Percentiles rank a stretch among this genome's conserved stretches.
phyloP scores from a whole-genome alignment of 2,329 filamentous ascomycete species.

The Dothistroma septosporum region DNA sequence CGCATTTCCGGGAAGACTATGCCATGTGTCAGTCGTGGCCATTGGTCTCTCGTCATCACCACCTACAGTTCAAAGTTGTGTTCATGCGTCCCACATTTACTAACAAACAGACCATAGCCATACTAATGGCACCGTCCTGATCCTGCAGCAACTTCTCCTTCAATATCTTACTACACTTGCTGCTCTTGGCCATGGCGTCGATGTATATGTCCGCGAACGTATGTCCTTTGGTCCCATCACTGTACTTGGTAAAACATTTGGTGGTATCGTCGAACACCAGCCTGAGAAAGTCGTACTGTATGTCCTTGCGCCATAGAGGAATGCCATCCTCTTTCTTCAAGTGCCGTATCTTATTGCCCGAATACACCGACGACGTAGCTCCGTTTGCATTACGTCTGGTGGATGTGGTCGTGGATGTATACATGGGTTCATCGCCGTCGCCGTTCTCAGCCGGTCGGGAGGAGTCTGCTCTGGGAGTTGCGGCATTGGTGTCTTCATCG shows the following conservation, averaged over 20 bases:
- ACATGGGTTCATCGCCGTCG: conserved; percentile 32
- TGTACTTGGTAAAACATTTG: conserved; percentile 84
- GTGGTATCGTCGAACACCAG: conserved; percentile 72
- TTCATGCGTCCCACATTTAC: conserved; percentile 99
- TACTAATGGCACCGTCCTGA: conserved; percentile 85
- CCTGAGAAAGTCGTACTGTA: conserved; percentile 81
- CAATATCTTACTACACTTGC: conserved; percentile 97
- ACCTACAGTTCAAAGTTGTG: conserved; percentile 90
- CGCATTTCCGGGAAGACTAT: conserved; percentile 98
- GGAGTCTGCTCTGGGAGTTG: conserved; percentile 12
- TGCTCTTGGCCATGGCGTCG: conserved; percentile 96
- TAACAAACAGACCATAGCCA: conserved; percentile 98
- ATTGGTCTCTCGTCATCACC: background rate
- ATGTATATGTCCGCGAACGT: conserved; percentile 95
- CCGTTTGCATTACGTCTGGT: conserved; percentile 61
- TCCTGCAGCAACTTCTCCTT: conserved; percentile 95
- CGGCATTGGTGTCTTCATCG: conserved; percentile 17
- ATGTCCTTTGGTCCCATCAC: conserved; percentile 69
- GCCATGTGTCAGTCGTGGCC: conserved; percentile 20
- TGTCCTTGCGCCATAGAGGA: conserved; percentile 80
- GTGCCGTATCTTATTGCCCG: conserved; percentile 73
- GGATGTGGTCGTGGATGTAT: conserved; percentile 48
- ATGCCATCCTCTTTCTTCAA: conserved; percentile 87
- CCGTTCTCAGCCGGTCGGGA: background rate
- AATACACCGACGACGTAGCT: conserved; percentile 63